Evolutionary conservation across 192 early-diverging fungal genomes (phyloP), one percentile per base, ranked within the genome.

Genomic region (Chytriomyces hyalinus): DNA sequence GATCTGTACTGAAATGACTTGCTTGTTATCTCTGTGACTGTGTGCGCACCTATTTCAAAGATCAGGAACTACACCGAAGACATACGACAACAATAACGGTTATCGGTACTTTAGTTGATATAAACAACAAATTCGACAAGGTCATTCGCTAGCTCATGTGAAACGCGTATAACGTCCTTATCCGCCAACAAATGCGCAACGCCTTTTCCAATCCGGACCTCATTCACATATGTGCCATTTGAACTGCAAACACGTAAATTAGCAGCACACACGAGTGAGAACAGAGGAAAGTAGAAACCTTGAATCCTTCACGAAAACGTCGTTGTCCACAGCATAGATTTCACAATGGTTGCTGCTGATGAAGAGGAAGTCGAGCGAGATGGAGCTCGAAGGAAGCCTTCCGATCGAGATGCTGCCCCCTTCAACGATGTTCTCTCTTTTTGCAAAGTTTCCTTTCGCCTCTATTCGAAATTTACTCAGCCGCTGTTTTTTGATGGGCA

Each of bases 161-260:
- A 57, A 13, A 57, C 13, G 15, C 53, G 53, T 1, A 72, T 60
- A 4, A 61, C 69, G 49, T 81, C 80, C 8, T 65, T 65, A 43
- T 81, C 61, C n/a, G 11, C 61, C n/a, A 81, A 36, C 53, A 24
- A 15, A 22, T n/a, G 44, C 61, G 46, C 24, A 9, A 43, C 46
- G 8, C 65, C 65, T 51, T 82, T 82, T 6, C 66, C 73, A 63
- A 82, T 20, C 43, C 46, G 7, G 61, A 17, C 17, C 22, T 67
- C 68, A 61, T 84, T 84, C 3, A 80, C 59, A 11, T 17, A 78
- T 10, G 71, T 84, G 13, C 81, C 83, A 73, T 84, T 84, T 22
- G 67, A 17, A 61, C 83, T 84, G 15, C 15, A 13, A 64, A 24
- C 0, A 26, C 17, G 63, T 13, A 43, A 26, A 26, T 28, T 26